Evolutionary conservation across 2,329 filamentous ascomycete genomes (phyloP).

Genomic region (Colletotrichum sublineola): DNA sequence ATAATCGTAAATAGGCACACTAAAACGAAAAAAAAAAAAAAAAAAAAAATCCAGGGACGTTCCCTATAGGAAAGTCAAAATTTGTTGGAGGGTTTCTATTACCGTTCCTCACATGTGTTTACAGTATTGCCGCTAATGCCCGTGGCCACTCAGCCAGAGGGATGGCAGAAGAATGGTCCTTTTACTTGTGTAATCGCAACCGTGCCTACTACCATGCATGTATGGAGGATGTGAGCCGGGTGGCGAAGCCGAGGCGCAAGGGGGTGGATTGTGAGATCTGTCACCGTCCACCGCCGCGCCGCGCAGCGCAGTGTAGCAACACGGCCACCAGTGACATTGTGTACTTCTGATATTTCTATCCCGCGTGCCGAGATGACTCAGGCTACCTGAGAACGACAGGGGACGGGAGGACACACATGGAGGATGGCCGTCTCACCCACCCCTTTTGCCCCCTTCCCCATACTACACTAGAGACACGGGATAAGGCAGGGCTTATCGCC

Average conservation of each 20-base stretch:
- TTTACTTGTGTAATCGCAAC: too few species aligned
- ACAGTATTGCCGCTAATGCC: background rate
- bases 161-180: background rate
- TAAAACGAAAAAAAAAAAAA: background rate
- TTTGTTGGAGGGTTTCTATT: conserved; percentile 21
- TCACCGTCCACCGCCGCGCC: background rate
- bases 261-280: conserved; percentile 11
- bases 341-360: background rate
- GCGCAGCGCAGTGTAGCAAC: background rate
- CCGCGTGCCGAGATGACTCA: conserved; percentile 31
- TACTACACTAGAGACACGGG: conserved; percentile 36
- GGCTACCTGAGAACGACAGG: conserved; percentile 24
- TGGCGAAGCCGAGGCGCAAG: conserved; percentile 38
- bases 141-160: background rate
- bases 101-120: conserved; percentile 16
- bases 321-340: background rate
- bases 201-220: too few species aligned
- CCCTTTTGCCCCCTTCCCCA: conserved; percentile 21
- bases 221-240: conserved; percentile 10
- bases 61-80: conserved; percentile 35
- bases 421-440: conserved; percentile 35
- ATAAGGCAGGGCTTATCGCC: conserved; percentile 31
- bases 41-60: conserved; percentile 9
- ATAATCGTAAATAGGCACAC: too few species aligned
- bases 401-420: conserved; percentile 30